phyloP scores from a whole-genome alignment of 345 rosid species.

The Hibiscus trionum region DNA sequence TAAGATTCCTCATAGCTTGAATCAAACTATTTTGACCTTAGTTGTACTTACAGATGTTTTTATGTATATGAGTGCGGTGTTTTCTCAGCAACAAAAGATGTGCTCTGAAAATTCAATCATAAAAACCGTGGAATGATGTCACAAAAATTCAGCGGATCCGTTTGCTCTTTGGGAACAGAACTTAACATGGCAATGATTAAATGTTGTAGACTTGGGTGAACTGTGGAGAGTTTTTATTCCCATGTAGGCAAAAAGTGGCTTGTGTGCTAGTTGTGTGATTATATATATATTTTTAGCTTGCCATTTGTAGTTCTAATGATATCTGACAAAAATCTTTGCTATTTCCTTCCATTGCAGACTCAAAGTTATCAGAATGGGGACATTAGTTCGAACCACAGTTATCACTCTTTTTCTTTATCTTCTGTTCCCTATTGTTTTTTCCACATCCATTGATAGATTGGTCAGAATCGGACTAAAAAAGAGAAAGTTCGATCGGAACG shows the following conservation, averaged over 20 bases:
- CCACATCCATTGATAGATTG: conserved; percentile 38
- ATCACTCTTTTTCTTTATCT: conserved; percentile 30
- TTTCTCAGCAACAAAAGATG: not conserved
- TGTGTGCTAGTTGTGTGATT: too few species aligned
- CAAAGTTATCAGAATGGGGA: conserved; percentile 39
- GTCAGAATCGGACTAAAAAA: conserved; percentile 61
- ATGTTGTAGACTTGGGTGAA: too few species aligned
- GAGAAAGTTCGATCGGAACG: conserved; percentile 50
- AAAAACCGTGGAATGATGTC: not conserved
- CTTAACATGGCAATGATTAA: too few species aligned
- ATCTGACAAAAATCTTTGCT: too few species aligned
- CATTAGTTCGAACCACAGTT: conserved; percentile 7
- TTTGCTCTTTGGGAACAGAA: too few species aligned
- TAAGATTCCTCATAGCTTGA: not conserved
- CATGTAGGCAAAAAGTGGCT: too few species aligned
- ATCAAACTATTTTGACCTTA: too few species aligned
- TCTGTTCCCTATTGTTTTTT: conserved; percentile 35
- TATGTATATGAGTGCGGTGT: not conserved
- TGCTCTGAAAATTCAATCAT: not conserved
- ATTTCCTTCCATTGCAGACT: not conserved
- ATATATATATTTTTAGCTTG: too few species aligned
- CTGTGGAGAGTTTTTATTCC: too few species aligned
- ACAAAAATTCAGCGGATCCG: too few species aligned
- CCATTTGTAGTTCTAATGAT: too few species aligned
- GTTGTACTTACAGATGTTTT: too few species aligned